Evolutionary conservation across 2,329 filamentous ascomycete species (phyloP), one percentile per base, ranked within the genome.

Genomic region (Claviceps africana): DNA sequence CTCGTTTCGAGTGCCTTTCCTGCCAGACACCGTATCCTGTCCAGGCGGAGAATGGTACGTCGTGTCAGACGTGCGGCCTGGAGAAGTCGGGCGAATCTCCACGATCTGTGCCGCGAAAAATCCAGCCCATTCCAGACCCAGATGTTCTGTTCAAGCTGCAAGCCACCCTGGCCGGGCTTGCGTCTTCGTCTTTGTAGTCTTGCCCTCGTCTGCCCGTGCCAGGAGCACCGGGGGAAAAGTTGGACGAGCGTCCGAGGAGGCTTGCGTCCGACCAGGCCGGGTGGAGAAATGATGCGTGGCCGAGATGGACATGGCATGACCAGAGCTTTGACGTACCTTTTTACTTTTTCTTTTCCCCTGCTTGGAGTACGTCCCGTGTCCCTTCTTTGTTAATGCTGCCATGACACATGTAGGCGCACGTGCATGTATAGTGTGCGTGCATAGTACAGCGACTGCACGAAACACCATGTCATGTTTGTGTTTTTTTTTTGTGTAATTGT

Each of bases 101-200:
- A 17, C 73, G 83, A 48, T 71, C 74, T 54, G 75, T 74, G 53
- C 77, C 79, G 15, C 77, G 75, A 58, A 81, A 78, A 61, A 72
- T 80, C 30, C 79, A 83, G 51, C 78, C 77, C 1, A 73, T 77
- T 59, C 78, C 77, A 2, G 80, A 86, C 60, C 79, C 79, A 1
- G 77, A 79, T 11, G 65, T 85, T 6, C 59, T 85, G 51, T 73
- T 72, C 60, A 72, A 70, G 47, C 69, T 86, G 21, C 75, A 83
- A 58, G 73, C 69, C 49, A 81, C 76, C 56, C 65, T 85, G 48
- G 70, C 70, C 50, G 63, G 60, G 28, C 56, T 78, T 54, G 70
- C n/a, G 11, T 37, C 48, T 25, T 25, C 22, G 22, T 45, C 42
- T 17, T 48, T 35, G 33, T 46, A 44, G 21, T 17, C 8, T 22